phyloP scores from a whole-genome alignment of 805 yeast genomes.

The Torulaspora franciscae region DNA sequence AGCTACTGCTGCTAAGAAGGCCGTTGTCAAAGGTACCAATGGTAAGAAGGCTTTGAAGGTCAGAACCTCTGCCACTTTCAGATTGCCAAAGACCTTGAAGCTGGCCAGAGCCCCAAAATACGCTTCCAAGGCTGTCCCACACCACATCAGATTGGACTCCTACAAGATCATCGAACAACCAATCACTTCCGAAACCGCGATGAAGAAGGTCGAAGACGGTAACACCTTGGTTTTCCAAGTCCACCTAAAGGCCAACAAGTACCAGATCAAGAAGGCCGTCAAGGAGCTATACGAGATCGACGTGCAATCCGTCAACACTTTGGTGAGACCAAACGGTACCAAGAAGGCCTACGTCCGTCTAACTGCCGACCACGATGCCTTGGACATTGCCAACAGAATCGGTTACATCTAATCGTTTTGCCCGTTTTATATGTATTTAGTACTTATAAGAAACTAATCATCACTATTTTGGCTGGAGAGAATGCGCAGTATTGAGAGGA shows the following conservation, averaged over 20 bases:
- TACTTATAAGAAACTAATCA: constrained; percentile 8
- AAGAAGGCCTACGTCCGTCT: constrained; percentile 99
- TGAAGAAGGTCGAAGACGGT: constrained; percentile 99
- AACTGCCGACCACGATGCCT: constrained; percentile 98
- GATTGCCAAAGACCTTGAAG: constrained; percentile 94
- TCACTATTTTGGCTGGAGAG: constrained; percentile 37
- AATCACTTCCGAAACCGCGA: constrained; percentile 96
- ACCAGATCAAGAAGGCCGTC: constrained; percentile 97
- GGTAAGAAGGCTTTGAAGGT: constrained; percentile 85
- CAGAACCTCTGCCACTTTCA: constrained; percentile 93
- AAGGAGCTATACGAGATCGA: constrained; percentile 98
- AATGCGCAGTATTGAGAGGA: constrained; percentile 67
- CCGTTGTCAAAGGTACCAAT: constrained; percentile 96
- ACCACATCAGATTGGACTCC: constrained; percentile 94
- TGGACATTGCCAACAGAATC: constrained; percentile 99
- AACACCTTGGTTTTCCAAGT: constrained; percentile 99
- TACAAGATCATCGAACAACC: constrained; percentile 92
- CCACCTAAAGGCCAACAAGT: constrained; percentile 94
- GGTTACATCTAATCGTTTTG: constrained; percentile 78
- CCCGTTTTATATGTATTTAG: constrained; percentile 3
- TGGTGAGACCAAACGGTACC: constrained; percentile 98
- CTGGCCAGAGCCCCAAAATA: constrained; percentile 93
- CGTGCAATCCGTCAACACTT: constrained; percentile 88
- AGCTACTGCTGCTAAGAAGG: constrained; percentile 98
- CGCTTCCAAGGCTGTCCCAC: constrained; percentile 94